These are phyloP conservation scores for Pythium guiyangense DNA, from an alignment of 352 stramenopile species.

Conservation along the genomic window DNA sequence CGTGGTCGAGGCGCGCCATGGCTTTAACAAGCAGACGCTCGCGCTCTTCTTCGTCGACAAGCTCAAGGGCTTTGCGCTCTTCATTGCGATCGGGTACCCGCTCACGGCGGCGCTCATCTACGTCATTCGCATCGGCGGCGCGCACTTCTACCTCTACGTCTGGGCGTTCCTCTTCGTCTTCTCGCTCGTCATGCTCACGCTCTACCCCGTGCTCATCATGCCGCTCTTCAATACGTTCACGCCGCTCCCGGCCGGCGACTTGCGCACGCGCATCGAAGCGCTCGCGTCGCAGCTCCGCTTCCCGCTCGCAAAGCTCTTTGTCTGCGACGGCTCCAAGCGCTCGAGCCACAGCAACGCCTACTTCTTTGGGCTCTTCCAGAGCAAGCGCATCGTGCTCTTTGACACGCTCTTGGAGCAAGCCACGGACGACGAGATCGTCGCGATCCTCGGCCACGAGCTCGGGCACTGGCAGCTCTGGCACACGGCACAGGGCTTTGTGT, in stretches of 20 bases:
- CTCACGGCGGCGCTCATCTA: slow-evolving; percentile 58
- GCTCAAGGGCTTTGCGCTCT: slow-evolving; percentile 90
- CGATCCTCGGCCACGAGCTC: slow-evolving; percentile 95
- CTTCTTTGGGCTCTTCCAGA: slow-evolving; percentile 95
- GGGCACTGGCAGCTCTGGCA: slow-evolving; percentile 97
- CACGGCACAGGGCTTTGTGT: slow-evolving; percentile 91
- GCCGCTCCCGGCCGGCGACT: slow-evolving; percentile 76
- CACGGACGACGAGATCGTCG: slow-evolving; percentile 92
- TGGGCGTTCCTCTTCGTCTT: slow-evolving; percentile 95
- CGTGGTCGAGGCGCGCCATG: slow-evolving; percentile 94
- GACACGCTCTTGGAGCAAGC: slow-evolving; percentile 96
- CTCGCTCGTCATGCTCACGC: slow-evolving; percentile 93
- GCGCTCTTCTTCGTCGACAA: slow-evolving; percentile 95
- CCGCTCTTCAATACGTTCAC: slow-evolving; percentile 98
- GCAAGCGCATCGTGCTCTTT: slow-evolving; percentile 96
- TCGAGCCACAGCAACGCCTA: slow-evolving; percentile 91
- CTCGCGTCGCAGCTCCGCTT: slow-evolving; percentile 90
- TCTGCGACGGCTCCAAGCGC: slow-evolving; percentile 96
- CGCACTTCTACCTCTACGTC: slow-evolving; percentile 90
- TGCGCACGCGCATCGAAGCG: slow-evolving; percentile 91
- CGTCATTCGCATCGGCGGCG: slow-evolving; percentile 70
- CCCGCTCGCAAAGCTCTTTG: slow-evolving; percentile 96
- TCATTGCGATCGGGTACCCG: slow-evolving; percentile 71
- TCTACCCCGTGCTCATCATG: slow-evolving; percentile 96
- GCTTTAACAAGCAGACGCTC: slow-evolving; percentile 97